phyloP scores from a whole-genome alignment of 768 basidiomycete genomes.

The Lactarius sanguifluus region DNA sequence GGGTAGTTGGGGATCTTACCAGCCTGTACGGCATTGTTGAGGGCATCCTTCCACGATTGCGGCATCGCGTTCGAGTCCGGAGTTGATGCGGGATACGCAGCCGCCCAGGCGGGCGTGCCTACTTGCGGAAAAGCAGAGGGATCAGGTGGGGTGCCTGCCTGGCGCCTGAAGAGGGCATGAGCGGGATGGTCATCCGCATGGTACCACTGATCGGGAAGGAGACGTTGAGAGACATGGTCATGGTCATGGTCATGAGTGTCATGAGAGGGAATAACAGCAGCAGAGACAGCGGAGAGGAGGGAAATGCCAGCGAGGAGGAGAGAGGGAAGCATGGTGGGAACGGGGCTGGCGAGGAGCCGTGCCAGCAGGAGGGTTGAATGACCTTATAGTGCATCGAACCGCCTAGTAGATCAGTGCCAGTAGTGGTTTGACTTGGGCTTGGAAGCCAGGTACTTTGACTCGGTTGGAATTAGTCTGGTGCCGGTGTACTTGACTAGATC shows the following conservation, averaged over 20 bases:
- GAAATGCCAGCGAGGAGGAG: constrained; percentile 6
- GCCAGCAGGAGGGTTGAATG: background rate
- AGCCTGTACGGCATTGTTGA: constrained; percentile 37
- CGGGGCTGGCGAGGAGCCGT: constrained; percentile 2
- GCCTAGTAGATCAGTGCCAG: background rate
- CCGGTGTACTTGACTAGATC: background rate
- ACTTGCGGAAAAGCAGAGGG: constrained; percentile 23
- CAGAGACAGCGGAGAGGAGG: constrained; percentile 7
- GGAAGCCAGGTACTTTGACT: background rate
- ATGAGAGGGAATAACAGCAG: constrained; percentile 19
- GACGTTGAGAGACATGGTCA: constrained; percentile 1
- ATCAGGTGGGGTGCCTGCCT: constrained; percentile 4
- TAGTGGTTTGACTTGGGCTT: background rate
- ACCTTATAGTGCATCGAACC: background rate
- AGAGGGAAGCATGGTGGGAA: constrained; percentile 1
- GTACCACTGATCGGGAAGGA: constrained; percentile 34
- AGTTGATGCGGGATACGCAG: constrained; percentile 37
- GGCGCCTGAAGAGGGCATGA: constrained; percentile 34
- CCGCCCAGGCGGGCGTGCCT: constrained; percentile 36
- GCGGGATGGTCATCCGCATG: constrained; percentile 31
- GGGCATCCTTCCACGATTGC: constrained; percentile 43
- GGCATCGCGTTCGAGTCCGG: constrained; percentile 38
- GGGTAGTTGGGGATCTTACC: constrained; percentile 42
- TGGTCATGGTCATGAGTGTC: constrained; percentile 7
- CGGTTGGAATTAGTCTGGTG: background rate